Conservation (phyloP, 148 eudicot genomes). For the Persicaria maculosa region DNA sequence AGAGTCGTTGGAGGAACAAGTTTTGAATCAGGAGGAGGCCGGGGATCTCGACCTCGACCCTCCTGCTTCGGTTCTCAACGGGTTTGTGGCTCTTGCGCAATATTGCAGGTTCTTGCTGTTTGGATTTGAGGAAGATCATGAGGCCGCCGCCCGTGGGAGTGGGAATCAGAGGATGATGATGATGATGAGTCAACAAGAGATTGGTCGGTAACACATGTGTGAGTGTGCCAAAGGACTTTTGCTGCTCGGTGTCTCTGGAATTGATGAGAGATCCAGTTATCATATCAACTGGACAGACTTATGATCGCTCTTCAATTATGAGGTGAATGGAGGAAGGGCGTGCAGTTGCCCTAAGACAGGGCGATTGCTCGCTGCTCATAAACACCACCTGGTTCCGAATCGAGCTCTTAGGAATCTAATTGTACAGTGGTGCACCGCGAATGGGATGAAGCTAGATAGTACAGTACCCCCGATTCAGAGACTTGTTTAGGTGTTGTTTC, state of each 20-base stretch:
- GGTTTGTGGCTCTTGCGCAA: slow-evolving; percentile 59
- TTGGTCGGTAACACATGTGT: slow-evolving; percentile 31
- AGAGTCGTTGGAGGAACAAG: slow-evolving; percentile 85
- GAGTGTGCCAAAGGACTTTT: slow-evolving; percentile 68
- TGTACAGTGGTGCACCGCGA: slow-evolving; percentile 65
- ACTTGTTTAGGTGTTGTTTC: slow-evolving; percentile 46
- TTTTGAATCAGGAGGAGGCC: slow-evolving; percentile 55
- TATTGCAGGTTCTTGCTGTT: slow-evolving; percentile 67
- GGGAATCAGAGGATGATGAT: slow-evolving; percentile 48
- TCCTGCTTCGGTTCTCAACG: slow-evolving; percentile 43
- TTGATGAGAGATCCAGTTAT: slow-evolving; percentile 86
- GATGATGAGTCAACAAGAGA: slow-evolving; percentile 35
- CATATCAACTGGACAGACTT: slow-evolving; percentile 81
- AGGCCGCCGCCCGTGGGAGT: slow-evolving; percentile 32
- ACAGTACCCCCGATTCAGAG: no score
- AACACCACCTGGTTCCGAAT: slow-evolving; percentile 52
- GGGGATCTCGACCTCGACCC: slow-evolving; percentile 89
- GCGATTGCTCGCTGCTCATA: slow-evolving; percentile 55
- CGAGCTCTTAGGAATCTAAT: slow-evolving; percentile 66
- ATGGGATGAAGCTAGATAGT: slow-evolving; percentile 54
- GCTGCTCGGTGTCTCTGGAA: slow-evolving; percentile 74
- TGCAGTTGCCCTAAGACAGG: slow-evolving; percentile 87
- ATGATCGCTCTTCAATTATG: slow-evolving; percentile 58
- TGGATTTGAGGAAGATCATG: slow-evolving; percentile 66
- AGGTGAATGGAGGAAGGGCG: slow-evolving; percentile 92